phyloP scores from a whole-genome alignment of 75 land plant genomes.

The Adiantum capillusveneris region DNA sequence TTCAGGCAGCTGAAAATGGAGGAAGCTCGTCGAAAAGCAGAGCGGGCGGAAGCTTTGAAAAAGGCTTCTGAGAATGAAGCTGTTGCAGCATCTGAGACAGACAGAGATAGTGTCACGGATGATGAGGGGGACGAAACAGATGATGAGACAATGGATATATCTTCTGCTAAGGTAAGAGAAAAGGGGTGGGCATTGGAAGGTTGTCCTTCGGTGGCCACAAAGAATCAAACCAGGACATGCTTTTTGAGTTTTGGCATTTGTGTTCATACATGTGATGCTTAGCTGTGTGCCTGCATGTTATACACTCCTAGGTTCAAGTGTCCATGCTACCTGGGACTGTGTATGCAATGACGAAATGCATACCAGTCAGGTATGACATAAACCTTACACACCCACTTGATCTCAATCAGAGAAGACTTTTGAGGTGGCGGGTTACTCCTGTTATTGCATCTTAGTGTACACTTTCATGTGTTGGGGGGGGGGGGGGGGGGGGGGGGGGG shows the following conservation, averaged over 20 bases:
- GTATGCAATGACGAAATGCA: too few relatives aligned
- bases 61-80: constrained; percentile 21
- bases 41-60: constrained; percentile 27
- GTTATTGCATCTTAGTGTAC: too few relatives aligned
- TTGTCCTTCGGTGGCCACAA: too few relatives aligned
- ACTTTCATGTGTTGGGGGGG: too few relatives aligned
- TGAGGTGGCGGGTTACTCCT: too few relatives aligned
- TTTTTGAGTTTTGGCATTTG: not conserved
- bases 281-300: not conserved
- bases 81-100: constrained; percentile 18
- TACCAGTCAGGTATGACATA: too few relatives aligned
- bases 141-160: constrained; percentile 17
- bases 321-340: not conserved
- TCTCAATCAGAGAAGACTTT: too few relatives aligned
- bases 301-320: not conserved
- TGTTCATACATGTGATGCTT: not conserved
- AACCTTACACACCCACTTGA: too few relatives aligned
- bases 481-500: too few relatives aligned
- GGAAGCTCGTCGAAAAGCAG: constrained; percentile 52
- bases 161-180: constrained; percentile 15
- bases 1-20: constrained; percentile 67
- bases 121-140: constrained; percentile 26
- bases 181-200: too few relatives aligned
- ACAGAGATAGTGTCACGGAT: constrained; percentile 38
- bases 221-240: not conserved